Percentiles rank a stretch among this genome's conserved stretches.
phyloP scores from a whole-genome alignment of 2,329 filamentous ascomycete genomes.

The Verticillium nonalfalfae region DNA sequence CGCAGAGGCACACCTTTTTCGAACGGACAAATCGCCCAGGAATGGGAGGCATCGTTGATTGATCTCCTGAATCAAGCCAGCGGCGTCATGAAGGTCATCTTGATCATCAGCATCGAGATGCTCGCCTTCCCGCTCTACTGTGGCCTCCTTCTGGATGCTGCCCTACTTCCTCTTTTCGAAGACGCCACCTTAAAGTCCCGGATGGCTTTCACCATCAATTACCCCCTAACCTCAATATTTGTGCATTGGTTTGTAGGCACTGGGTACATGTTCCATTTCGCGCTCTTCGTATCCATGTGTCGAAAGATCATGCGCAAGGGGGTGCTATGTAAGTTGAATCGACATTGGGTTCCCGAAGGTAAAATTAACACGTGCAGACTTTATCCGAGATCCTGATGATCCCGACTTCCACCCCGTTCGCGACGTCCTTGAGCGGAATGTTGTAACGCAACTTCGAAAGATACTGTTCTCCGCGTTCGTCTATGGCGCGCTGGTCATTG shows the following conservation, averaged over 20 bases:
- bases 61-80: slow-evolving; percentile 88
- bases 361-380: slow-evolving; percentile 52
- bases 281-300: slow-evolving; percentile 97
- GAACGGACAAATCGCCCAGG: slow-evolving; percentile 44
- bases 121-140: slow-evolving; percentile 95
- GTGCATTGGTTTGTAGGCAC: slow-evolving; percentile 99
- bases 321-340: slow-evolving; percentile 68
- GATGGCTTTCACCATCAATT: slow-evolving; percentile 68
- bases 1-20: slow-evolving; percentile 66
- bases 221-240: slow-evolving; percentile 86
- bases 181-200: slow-evolving; percentile 71
- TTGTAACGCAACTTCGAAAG: slow-evolving; percentile 89
- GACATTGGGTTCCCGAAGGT: too few species aligned
- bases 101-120: slow-evolving; percentile 99
- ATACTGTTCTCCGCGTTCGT: slow-evolving; percentile 95
- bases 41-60: slow-evolving; percentile 70
- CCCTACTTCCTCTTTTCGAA: slow-evolving; percentile 83
- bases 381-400: slow-evolving; percentile 96
- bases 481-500: slow-evolving; percentile 85
- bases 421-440: slow-evolving; percentile 88
- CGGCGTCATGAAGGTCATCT: slow-evolving; percentile 93
- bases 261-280: slow-evolving; percentile 99
- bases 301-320: slow-evolving; percentile 94
- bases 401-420: slow-evolving; percentile 97
- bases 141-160: slow-evolving; percentile 81